phyloP scores from a whole-genome alignment of 1,284 basidiomycete species.

The Ceratobasidium sp. region DNA sequence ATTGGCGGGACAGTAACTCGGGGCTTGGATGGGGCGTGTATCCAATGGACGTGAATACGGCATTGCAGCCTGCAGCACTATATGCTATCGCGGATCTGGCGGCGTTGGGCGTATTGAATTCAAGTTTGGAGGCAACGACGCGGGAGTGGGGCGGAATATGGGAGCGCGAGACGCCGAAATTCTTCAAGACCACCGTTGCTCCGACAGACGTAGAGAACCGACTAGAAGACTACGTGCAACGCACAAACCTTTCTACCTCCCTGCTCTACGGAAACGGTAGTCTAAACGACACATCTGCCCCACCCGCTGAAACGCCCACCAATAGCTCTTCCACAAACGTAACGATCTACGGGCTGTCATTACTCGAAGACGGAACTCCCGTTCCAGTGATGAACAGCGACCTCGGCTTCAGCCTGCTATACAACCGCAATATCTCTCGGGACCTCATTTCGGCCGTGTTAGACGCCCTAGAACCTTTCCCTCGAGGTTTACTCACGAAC shows the following conservation, averaged over 20 bases:
- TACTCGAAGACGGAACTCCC: constrained; percentile 50
- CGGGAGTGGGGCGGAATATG: constrained; percentile 57
- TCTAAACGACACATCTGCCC: constrained; percentile 46
- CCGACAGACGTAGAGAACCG: constrained; percentile 55
- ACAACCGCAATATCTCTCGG: constrained; percentile 54
- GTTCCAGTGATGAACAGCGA: constrained; percentile 58
- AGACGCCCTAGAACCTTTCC: constrained; percentile 58
- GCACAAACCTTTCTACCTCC: constrained; percentile 57
- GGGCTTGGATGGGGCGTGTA: constrained; percentile 65
- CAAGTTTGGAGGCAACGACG: constrained; percentile 56
- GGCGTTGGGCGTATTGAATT: constrained; percentile 56
- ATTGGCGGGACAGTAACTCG: constrained; percentile 67
- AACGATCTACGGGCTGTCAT: constrained; percentile 54
- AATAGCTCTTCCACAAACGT: constrained; percentile 2
- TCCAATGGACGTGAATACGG: constrained; percentile 66
- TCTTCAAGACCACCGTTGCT: constrained; percentile 62
- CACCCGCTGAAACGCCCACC: background rate
- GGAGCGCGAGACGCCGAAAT: constrained; percentile 59
- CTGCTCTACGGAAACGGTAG: constrained; percentile 54
- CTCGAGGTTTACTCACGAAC: constrained; percentile 57
- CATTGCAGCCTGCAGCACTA: constrained; percentile 65
- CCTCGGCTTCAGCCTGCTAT: constrained; percentile 57
- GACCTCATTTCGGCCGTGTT: constrained; percentile 55
- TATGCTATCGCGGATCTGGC: constrained; percentile 61
- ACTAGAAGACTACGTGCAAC: constrained; percentile 60